These are phyloP conservation scores for Boletus sp. DNA, from an alignment of 768 basidiomycete species.

Conservation along the genomic window DNA sequence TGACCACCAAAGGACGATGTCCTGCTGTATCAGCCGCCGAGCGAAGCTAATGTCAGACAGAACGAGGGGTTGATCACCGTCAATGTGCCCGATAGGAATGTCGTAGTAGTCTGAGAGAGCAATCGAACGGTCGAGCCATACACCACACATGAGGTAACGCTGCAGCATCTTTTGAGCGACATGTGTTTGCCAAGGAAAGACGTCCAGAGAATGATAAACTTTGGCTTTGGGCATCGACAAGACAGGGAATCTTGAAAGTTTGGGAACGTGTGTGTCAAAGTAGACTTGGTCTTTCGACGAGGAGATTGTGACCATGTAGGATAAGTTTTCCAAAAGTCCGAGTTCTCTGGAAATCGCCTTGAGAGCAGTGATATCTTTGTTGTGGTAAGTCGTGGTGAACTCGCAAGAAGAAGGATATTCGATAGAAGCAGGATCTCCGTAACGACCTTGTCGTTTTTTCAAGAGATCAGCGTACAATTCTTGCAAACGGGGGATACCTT, in stretches of 20 bases:
- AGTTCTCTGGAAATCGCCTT: constrained; percentile 88
- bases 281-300: constrained; percentile 82
- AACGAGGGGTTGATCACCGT: constrained; percentile 84
- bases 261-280: constrained; percentile 70
- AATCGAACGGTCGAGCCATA: constrained; percentile 76
- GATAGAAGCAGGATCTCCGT: constrained; percentile 46
- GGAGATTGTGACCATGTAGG: constrained; percentile 75
- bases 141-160: constrained; percentile 74
- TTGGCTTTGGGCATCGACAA: constrained; percentile 83
- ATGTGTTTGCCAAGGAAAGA: constrained; percentile 86
- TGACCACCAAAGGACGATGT: constrained; percentile 97
- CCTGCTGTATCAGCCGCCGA: constrained; percentile 79
- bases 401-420: constrained; percentile 61
- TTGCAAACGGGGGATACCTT: constrained; percentile 73
- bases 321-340: constrained; percentile 67
- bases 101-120: constrained; percentile 88
- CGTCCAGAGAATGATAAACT: constrained; percentile 67
- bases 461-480: constrained; percentile 67
- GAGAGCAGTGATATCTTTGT: constrained; percentile 72
- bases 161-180: constrained; percentile 80
- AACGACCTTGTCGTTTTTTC: constrained; percentile 44
- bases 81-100: constrained; percentile 88
- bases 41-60: constrained; percentile 91
- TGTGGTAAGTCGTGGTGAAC: constrained; percentile 72
- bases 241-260: constrained; percentile 80